A percentile compares a stretch with the other conserved stretches of the same genome.
Conservation (phyloP, 176 grass and related monocot species). For the Bromus sterilis region DNA sequence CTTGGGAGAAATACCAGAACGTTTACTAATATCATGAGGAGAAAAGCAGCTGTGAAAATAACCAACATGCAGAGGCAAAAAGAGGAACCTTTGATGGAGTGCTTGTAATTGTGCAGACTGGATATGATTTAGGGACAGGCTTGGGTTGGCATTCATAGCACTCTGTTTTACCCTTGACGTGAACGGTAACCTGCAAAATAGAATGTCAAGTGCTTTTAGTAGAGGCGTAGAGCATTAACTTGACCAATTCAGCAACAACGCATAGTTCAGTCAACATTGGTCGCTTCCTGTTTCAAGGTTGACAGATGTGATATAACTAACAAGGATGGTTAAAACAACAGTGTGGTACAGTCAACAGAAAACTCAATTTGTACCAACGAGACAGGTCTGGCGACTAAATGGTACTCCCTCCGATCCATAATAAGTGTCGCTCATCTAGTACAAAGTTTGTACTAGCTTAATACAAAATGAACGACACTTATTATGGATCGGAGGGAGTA, state of each 20-base stretch:
- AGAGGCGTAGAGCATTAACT: background rate
- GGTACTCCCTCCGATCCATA: too few species aligned
- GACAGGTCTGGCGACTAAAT: background rate
- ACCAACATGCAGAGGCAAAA: background rate
- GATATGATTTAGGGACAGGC: slow-evolving; percentile 83
- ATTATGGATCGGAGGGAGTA: too few species aligned
- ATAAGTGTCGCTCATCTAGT: too few species aligned
- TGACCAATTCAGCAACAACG: background rate
- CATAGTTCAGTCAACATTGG: background rate
- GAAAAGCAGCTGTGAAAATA: background rate
- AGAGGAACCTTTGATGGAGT: slow-evolving; percentile 86
- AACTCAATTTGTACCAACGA: background rate
- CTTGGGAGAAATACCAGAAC: background rate
- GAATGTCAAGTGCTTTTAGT: slow-evolving; percentile 15
- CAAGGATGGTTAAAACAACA: background rate
- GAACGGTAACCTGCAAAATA: slow-evolving; percentile 82
- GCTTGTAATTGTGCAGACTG: slow-evolving; percentile 98
- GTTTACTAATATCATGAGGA: background rate
- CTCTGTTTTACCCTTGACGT: slow-evolving; percentile 95
- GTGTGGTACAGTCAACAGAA: background rate
- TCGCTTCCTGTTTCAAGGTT: background rate
- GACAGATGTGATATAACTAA: background rate
- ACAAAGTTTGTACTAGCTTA: too few species aligned
- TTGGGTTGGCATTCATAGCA: slow-evolving; percentile 99
- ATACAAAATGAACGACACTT: too few species aligned